Conservation (phyloP, 169 alveolate genomes). For the Amoebophrya sp. region DNA sequence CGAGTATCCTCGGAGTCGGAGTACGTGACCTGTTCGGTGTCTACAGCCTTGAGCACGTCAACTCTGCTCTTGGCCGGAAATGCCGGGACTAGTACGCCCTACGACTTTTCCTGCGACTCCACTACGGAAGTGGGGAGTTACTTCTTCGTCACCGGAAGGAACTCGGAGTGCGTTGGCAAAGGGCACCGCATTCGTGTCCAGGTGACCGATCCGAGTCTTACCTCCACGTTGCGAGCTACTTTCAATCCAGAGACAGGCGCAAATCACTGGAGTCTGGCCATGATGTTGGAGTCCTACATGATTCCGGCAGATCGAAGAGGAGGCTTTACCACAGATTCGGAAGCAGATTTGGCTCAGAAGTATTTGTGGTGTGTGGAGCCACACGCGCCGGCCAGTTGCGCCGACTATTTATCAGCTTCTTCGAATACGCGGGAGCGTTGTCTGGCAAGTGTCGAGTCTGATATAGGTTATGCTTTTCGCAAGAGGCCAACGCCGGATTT, state of each 20-base stretch:
- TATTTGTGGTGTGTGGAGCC: slow-evolving; percentile 10
- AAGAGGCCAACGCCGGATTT: background rate
- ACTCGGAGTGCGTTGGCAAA: background rate
- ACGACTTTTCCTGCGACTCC: background rate
- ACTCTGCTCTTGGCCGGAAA: background rate
- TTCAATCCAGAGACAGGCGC: background rate
- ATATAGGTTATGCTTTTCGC: background rate
- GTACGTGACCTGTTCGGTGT: background rate
- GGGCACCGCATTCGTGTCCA: slow-evolving; percentile 6
- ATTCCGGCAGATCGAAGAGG: background rate
- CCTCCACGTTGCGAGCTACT: background rate
- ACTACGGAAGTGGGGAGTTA: background rate
- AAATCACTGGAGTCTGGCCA: background rate
- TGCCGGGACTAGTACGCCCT: background rate
- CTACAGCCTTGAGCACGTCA: background rate
- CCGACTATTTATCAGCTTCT: background rate
- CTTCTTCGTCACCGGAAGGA: background rate
- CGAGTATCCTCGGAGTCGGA: background rate
- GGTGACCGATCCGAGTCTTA: background rate
- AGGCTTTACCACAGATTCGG: background rate
- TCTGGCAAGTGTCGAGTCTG: background rate
- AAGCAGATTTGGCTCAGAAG: background rate
- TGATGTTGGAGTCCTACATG: background rate
- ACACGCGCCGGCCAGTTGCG: background rate
- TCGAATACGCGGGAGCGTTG: background rate